phyloP scores from a whole-genome alignment of 2,329 filamentous ascomycete genomes.

The Exophiala sp. region DNA sequence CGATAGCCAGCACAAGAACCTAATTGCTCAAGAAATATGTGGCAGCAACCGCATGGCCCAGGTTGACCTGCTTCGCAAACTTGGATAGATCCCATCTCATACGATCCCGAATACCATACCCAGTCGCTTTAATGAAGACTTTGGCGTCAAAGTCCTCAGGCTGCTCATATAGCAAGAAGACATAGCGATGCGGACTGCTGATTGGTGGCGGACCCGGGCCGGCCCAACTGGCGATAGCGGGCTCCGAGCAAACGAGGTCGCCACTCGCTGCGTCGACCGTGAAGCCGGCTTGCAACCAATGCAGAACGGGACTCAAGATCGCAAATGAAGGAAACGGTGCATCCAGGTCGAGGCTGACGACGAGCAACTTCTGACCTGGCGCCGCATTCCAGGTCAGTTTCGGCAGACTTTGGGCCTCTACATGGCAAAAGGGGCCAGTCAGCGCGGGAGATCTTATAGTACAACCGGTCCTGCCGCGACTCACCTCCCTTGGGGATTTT shows the following conservation, averaged over 20 bases:
- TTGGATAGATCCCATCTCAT: conserved; percentile 6
- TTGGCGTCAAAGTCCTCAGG: conserved; percentile 36
- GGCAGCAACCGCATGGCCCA: conserved; percentile 7
- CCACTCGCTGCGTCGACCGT: conserved; percentile 1
- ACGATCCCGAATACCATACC: conserved; percentile 3
- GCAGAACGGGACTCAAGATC: conserved; percentile 31
- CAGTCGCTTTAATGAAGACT: background rate
- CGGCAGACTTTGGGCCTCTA: conserved; percentile 4
- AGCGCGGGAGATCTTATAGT: conserved; percentile 3
- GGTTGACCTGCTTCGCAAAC: conserved; percentile 8
- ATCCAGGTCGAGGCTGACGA: conserved; percentile 32
- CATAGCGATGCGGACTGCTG: conserved; percentile 46
- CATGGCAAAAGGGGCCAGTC: background rate
- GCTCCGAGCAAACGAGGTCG: conserved; percentile 6
- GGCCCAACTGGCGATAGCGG: conserved; percentile 33
- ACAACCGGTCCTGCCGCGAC: background rate
- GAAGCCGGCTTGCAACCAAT: conserved; percentile 33
- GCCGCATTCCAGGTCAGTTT: conserved; percentile 1
- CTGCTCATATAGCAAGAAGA: conserved; percentile 48
- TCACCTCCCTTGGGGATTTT: conserved; percentile 9
- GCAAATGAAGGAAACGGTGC: conserved; percentile 32
- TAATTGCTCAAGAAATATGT: conserved; percentile 13
- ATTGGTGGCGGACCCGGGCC: conserved; percentile 44
- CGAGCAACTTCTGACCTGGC: conserved; percentile 26
- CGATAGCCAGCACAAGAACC: too few species aligned